Base-by-base conservation (phyloP, 2,329 filamentous ascomycete genomes). In the Trichoderma atroviride region DNA sequence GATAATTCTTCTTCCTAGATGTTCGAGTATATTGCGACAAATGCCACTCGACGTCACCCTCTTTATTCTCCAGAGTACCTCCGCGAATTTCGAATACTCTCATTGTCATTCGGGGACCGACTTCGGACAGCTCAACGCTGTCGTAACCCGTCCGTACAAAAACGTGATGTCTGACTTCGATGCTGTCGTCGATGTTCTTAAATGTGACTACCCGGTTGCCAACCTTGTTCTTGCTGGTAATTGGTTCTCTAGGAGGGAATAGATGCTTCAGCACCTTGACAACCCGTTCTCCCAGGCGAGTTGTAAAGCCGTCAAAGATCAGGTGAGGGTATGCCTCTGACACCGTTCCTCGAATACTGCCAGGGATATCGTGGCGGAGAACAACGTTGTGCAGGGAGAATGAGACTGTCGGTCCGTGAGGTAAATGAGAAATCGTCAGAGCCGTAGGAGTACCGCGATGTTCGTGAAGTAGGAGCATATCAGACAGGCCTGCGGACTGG, bases 71-170 rank as follows among this genome's bases (percentile, higher is more conserved):
- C 70, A 97, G 83, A 4, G 95, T 97, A 19, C 96, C 95, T 65
- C 91, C 91, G 58, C 94, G 87, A 71, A 99, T 97, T 82, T 98
- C 93, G 77, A 98, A 99, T 65, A 94, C 84, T 74, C 93, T 87
- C 93, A 98, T 96, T n/a, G 94, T 97, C 93, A 98, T 97, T 69
- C 96, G 87, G 1, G 96, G 96, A 0, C 95, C 94, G 62, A 97
- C 93, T 79, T 97, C 94, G 16, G 92, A 91, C 74, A 97, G 81
- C 79, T 97, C 94, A 3, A 98, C 93, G 70, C 91, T 92, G 77
- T 97, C 90, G 77, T 95, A 96, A 0, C 92, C 91, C 0, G 96
- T 98, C 78, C 92, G 91, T 22, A 99, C 95, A 77, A 97, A 99
- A 2, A 99, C 94, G 78, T 87, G 81, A 62, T 83, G 82, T 56